Percentiles rank a stretch among this genome's conserved stretches.
phyloP scores from a whole-genome alignment of 257 asterid species.

The Craterostigma plantagineum region DNA sequence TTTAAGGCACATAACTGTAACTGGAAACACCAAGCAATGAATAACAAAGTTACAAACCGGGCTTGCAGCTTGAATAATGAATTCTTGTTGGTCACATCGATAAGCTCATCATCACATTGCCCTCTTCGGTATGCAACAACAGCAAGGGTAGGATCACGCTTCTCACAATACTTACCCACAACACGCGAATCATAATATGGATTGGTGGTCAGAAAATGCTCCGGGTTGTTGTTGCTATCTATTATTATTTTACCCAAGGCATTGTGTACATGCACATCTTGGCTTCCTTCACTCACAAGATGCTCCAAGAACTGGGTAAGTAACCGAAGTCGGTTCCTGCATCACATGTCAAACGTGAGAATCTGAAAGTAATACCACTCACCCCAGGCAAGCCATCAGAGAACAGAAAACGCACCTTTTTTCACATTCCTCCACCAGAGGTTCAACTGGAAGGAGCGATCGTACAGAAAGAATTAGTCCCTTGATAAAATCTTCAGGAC shows the following conservation, averaged over 20 bases:
- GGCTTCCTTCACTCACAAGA: conserved; percentile 99
- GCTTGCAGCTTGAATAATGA: conserved; percentile 95
- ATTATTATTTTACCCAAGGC: conserved; percentile 97
- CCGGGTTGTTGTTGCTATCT: conserved; percentile 96
- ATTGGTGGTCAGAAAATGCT: conserved; percentile 96
- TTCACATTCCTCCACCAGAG: conserved; percentile 97
- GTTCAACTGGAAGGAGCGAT: conserved; percentile 95
- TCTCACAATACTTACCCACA: conserved; percentile 98
- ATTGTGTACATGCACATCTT: conserved; percentile 98
- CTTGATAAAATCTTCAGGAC: conserved; percentile 97
- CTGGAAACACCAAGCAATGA: conserved; percentile 8
- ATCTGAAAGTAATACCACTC: conserved; percentile 7
- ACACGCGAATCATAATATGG: conserved; percentile 96
- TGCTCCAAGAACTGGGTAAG: conserved; percentile 98
- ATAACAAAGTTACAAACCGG: conserved; percentile 37
- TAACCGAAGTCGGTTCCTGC: conserved; percentile 95
- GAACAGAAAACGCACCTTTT: conserved; percentile 40
- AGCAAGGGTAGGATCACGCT: conserved; percentile 99
- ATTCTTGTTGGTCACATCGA: conserved; percentile 85
- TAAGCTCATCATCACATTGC: conserved; percentile 93
- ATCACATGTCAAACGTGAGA: conserved; percentile 10
- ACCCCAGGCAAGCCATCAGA: not conserved
- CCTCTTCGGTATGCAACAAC: conserved; percentile 99
- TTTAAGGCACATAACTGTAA: conserved; percentile 5
- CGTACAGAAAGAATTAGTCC: conserved; percentile 96